Base-by-base conservation (phyloP, 345 rosid genomes). In the Eucalyptus leucophloia region DNA sequence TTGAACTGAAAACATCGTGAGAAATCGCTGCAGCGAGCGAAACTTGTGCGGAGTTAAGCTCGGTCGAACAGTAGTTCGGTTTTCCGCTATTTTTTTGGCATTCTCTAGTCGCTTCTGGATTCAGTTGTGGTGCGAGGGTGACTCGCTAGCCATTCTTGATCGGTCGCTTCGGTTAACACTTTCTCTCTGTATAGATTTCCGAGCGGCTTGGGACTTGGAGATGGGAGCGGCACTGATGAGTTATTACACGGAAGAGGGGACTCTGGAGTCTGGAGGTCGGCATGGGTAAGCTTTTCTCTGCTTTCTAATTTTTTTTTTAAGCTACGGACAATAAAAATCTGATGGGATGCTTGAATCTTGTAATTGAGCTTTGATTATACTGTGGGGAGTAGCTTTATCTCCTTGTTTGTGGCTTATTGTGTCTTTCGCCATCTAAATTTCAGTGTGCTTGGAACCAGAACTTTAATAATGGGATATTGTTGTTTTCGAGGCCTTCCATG, bases 261-360 rank as follows among this genome's bases (percentile, higher is more conserved):
- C 96, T 40, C 95, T 96, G 28, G 97, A 95, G 95, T 40, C 95
- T 96, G 28, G 97, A 95, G 95, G 91, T 97, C 89, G 98, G 98
- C 91, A 96, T 97, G 98, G 98, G 98, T 97, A 88, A 88, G 96
- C 40, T 65, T 51, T 30, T 65, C 72, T 50, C 11, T 1, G n/a
- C 28, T 65, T 49, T 37, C 28, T 3, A 1, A 49, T 4, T 47
- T 49, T 11, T 47, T 58, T 58, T 26, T 26, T 7, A 9, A 44
- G 32, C 34, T 47, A 89, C 40, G 14, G 37, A 7, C 37, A 3
- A 86, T 26, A 1, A 19, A 49, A 86, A 14, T 86, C 87, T 16
- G 34, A 11, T 26, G 16, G 32, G 49, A 49, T 26, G n/a, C 49
- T 51, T 26, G 37, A 45, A n/a, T 30, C 18, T 32, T 12, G 40